These are phyloP conservation scores for Rhynchospora breviuscula DNA, from an alignment of 176 grass and related monocot species.

Conservation along the genomic window DNA sequence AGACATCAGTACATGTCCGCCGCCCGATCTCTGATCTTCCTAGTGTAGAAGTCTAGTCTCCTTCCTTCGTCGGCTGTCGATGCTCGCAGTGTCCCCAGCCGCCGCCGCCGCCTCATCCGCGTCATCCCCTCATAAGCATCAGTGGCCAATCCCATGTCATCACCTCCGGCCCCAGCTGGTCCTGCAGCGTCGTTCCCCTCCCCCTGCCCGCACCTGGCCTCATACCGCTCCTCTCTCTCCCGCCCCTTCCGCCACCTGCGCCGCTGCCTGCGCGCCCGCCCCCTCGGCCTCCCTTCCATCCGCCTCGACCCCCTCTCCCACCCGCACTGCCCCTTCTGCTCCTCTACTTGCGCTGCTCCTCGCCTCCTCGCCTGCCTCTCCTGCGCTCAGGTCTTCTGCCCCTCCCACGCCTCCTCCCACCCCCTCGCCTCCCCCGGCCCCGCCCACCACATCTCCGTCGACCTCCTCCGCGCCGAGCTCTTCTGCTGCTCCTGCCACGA, in stretches of 20 bases:
- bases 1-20: background rate
- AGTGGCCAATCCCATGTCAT: too few species aligned
- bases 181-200: conserved; percentile 33
- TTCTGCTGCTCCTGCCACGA: conserved; percentile 82
- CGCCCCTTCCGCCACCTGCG: conserved; percentile 68
- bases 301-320: conserved; percentile 58
- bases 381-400: conserved; percentile 71
- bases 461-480: conserved; percentile 82
- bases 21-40: background rate
- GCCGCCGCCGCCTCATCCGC: background rate
- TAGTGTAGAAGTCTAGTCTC: too few species aligned
- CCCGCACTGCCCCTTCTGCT: conserved; percentile 48
- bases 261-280: conserved; percentile 62
- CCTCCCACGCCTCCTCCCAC: conserved; percentile 47
- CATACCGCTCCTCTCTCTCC: conserved; percentile 42
- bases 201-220: conserved; percentile 65
- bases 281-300: conserved; percentile 66
- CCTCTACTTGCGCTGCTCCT: conserved; percentile 47
- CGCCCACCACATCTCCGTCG: conserved; percentile 95
- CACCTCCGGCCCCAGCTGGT: too few species aligned
- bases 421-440: conserved; percentile 28
- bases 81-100: background rate
- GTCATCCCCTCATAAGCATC: too few species aligned
- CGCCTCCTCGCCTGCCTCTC: conserved; percentile 78
- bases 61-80: background rate